Evolutionary conservation across 2,329 filamentous ascomycete genomes (phyloP).

Genomic region (Macrophomina pseudophaseolina): DNA sequence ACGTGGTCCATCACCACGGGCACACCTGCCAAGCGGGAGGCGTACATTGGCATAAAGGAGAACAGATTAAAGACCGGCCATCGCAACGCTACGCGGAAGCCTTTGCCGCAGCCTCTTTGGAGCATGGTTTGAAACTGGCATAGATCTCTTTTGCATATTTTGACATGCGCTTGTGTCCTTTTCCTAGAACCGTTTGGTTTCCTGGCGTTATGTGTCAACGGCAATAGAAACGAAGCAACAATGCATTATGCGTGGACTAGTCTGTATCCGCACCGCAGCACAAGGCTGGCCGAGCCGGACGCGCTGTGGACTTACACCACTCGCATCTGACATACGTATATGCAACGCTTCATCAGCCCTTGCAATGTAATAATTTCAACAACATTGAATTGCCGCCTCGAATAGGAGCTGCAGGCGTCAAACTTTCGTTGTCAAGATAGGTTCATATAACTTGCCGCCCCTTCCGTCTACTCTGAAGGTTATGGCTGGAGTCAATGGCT

Average conservation of each 20-base stretch:
- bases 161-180: constrained; percentile 7
- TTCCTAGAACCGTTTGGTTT: not conserved
- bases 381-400: too few species aligned
- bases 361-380: too few species aligned
- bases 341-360: too few species aligned
- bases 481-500: too few species aligned
- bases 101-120: constrained; percentile 44
- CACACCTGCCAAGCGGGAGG: constrained; percentile 73
- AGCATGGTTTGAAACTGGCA: constrained; percentile 37
- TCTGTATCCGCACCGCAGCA: too few species aligned
- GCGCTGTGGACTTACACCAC: too few species aligned
- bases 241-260: not conserved
- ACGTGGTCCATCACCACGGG: constrained; percentile 80
- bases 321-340: too few species aligned
- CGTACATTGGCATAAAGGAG: constrained; percentile 78
- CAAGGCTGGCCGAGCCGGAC: too few species aligned
- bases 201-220: not conserved
- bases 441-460: too few species aligned
- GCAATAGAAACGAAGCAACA: constrained; percentile 1
- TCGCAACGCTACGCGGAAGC: constrained; percentile 27
- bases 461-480: too few species aligned
- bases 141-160: constrained; percentile 5
- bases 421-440: too few species aligned
- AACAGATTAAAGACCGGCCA: constrained; percentile 37
- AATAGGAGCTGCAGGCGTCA: too few species aligned